A percentile compares a stretch with the other conserved stretches of the same genome.
phyloP scores from a whole-genome alignment of 768 basidiomycete species.

The Cystofilobasidium ferigula region DNA sequence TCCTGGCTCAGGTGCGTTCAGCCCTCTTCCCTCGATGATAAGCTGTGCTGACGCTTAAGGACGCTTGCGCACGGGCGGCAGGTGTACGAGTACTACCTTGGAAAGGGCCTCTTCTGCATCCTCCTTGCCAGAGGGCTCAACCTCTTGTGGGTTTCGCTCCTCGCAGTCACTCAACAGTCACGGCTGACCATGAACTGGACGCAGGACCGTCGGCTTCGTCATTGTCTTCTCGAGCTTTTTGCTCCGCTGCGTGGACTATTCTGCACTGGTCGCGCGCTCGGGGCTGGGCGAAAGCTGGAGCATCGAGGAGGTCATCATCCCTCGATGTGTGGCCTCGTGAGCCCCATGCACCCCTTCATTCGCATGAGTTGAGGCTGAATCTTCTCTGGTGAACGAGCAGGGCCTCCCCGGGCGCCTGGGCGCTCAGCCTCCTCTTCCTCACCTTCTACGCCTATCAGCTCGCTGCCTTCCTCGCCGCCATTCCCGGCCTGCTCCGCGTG shows the following conservation, averaged over 20 bases:
- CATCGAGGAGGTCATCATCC: slow-evolving; percentile 70
- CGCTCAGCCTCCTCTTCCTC: slow-evolving; percentile 70
- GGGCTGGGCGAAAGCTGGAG: slow-evolving; percentile 44
- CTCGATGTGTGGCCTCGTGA: slow-evolving; percentile 72
- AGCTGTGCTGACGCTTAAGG: neutral
- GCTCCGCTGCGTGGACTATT: slow-evolving; percentile 87
- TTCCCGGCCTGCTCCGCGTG: slow-evolving; percentile 78
- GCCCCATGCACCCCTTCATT: slow-evolving; percentile 29
- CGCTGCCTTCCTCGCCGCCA: slow-evolving; percentile 59
- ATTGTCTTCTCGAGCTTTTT: slow-evolving; percentile 97
- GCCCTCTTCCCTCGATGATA: neutral
- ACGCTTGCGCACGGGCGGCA: slow-evolving; percentile 21
- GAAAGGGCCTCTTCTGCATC: slow-evolving; percentile 93
- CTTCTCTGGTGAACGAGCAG: neutral
- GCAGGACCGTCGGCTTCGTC: slow-evolving; percentile 96
- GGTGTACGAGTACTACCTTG: slow-evolving; percentile 83
- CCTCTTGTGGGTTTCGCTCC: slow-evolving; percentile 58
- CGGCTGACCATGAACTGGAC: too few species aligned
- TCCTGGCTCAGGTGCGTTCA: slow-evolving; percentile 66
- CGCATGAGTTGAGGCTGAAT: neutral
- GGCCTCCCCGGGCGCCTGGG: slow-evolving; percentile 73
- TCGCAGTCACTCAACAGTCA: too few species aligned
- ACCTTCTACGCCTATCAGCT: slow-evolving; percentile 84
- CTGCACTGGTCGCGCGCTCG: slow-evolving; percentile 54
- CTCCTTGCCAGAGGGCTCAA: slow-evolving; percentile 83